Percentiles rank a stretch among this genome's conserved stretches.
phyloP scores from a whole-genome alignment of 2,329 filamentous ascomycete species.

The Fusarium devonianum region DNA sequence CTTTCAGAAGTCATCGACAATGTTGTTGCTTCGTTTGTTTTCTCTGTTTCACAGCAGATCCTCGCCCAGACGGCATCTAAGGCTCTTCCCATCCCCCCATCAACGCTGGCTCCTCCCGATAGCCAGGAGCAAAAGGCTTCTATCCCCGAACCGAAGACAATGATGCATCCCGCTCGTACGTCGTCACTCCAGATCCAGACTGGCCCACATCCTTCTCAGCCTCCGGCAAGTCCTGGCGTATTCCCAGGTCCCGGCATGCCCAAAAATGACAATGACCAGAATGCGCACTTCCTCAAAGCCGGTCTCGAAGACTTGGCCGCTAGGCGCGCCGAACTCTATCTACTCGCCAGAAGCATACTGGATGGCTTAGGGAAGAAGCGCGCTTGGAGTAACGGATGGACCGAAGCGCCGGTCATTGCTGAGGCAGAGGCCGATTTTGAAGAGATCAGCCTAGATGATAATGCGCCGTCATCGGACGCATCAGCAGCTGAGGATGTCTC shows the following conservation, averaged over 20 bases:
- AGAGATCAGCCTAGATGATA: constrained; percentile 62
- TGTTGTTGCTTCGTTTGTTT: constrained; percentile 79
- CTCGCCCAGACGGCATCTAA: constrained; percentile 77
- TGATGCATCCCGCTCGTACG: constrained; percentile 71
- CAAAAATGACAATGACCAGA: constrained; percentile 51
- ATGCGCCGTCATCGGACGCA: constrained; percentile 34
- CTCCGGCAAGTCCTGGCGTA: constrained; percentile 58
- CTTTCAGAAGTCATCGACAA: constrained; percentile 70
- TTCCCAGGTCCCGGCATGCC: constrained; percentile 59
- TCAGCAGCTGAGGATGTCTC: constrained; percentile 8
- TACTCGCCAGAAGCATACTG: constrained; percentile 80
- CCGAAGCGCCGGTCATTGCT: constrained; percentile 61
- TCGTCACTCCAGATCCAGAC: constrained; percentile 64
- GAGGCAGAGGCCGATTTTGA: constrained; percentile 60
- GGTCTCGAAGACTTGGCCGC: constrained; percentile 85
- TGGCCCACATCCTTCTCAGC: constrained; percentile 47
- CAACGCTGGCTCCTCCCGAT: constrained; percentile 56
- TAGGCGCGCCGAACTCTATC: constrained; percentile 80
- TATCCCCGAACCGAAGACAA: constrained; percentile 73
- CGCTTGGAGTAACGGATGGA: constrained; percentile 82
- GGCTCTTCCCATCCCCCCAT: constrained; percentile 70
- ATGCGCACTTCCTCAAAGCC: constrained; percentile 61
- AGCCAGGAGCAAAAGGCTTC: constrained; percentile 66
- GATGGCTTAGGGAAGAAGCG: constrained; percentile 74
- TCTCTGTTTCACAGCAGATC: constrained; percentile 77